Conservation (phyloP, 108 stramenopile genomes). For the Seminavis robusta region DNA sequence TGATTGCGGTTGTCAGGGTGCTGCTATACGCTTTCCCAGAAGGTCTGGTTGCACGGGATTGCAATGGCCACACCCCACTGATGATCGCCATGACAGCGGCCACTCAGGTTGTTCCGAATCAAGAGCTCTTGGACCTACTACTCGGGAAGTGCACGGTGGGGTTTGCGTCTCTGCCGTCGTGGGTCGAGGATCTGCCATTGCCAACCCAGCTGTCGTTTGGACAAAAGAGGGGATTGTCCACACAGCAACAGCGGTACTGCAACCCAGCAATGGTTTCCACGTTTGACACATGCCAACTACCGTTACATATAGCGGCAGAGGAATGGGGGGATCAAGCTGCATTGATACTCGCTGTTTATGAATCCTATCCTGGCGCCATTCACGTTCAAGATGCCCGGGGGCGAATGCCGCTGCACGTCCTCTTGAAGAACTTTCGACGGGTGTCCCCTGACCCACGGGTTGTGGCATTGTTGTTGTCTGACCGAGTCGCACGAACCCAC, state of each 20-base stretch:
- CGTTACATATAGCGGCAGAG: conserved; percentile 48
- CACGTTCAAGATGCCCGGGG: conserved; percentile 36
- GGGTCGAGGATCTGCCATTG: conserved; percentile 10
- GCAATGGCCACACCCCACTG: conserved; percentile 37
- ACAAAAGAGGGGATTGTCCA: no score
- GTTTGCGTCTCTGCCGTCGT: conserved; percentile 8
- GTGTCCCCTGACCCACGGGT: conserved; percentile 20
- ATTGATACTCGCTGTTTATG: conserved; percentile 20
- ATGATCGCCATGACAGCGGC: conserved; percentile 24
- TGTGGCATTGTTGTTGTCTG: conserved; percentile 23
- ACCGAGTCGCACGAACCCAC: conserved; percentile 19
- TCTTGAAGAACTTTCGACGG: conserved; percentile 23
- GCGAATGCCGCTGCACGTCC: conserved; percentile 45
- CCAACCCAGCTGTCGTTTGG: no score
- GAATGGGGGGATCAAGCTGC: conserved; percentile 19
- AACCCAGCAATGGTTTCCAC: conserved; percentile 30
- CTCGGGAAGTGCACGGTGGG: conserved; percentile 28
- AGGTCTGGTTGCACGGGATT: conserved; percentile 26
- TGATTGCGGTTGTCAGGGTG: conserved; percentile 17
- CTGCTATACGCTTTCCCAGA: conserved; percentile 40
- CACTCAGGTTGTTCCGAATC: conserved; percentile 14
- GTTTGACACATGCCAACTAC: conserved; percentile 22
- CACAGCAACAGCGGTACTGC: not conserved
- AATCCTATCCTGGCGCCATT: conserved; percentile 38
- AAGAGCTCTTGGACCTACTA: conserved; percentile 28